Conservation (phyloP, 2,329 filamentous ascomycete genomes). For the Exophiala phaeomuriformis region DNA sequence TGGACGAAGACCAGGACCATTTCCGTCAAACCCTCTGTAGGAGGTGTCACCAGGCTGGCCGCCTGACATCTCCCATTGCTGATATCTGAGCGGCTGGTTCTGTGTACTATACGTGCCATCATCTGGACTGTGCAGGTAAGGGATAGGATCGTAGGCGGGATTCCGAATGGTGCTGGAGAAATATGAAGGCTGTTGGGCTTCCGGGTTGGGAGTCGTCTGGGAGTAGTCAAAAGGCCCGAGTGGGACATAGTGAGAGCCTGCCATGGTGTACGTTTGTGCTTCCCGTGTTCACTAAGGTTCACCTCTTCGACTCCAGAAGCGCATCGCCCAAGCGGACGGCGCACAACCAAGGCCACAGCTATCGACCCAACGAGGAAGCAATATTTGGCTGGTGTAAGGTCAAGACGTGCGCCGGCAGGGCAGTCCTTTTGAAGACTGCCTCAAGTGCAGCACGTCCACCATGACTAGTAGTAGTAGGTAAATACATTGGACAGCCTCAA, state of each 20-base stretch:
- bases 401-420: too few relatives aligned
- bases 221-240: slow-evolving; percentile 8
- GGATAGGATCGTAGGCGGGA: background rate
- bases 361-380: too few relatives aligned
- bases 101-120: background rate
- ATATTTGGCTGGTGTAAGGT: too few relatives aligned
- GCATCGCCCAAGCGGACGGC: too few relatives aligned
- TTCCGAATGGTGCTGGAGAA: slow-evolving; percentile 7
- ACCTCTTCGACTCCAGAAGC: too few relatives aligned
- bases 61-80: background rate
- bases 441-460: too few relatives aligned
- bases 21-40: slow-evolving; percentile 6
- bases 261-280: background rate
- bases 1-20: background rate
- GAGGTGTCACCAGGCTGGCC: background rate
- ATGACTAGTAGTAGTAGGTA: too few relatives aligned
- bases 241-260: slow-evolving; percentile 6
- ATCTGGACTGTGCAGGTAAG: background rate
- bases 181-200: slow-evolving; percentile 6
- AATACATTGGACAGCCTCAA: too few relatives aligned
- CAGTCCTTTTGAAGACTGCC: too few relatives aligned
- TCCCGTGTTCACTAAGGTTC: background rate
- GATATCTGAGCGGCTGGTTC: slow-evolving; percentile 1
- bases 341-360: too few relatives aligned
- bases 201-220: background rate